A percentile compares a stretch with the other conserved stretches of the same genome.
These are phyloP conservation scores for California macrophylla DNA, from an alignment of 441 rosid genomes.

Conservation along the genomic window DNA sequence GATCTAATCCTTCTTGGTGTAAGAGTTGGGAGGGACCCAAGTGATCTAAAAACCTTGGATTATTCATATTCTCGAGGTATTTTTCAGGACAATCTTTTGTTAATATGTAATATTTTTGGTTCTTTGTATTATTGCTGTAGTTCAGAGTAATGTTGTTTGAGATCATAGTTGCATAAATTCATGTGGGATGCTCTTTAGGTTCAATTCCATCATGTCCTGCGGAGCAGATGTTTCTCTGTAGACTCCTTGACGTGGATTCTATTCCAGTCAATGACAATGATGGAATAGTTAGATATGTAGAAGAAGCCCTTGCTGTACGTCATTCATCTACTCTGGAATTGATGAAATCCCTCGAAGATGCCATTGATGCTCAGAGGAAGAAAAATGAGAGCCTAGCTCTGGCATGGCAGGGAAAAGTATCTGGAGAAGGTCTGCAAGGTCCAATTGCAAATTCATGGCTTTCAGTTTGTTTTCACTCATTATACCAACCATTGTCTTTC, in stretches of 20 bases:
- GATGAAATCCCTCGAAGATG: slow-evolving; percentile 62
- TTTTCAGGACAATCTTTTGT: background rate
- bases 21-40: slow-evolving; percentile 53
- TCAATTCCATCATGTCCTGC: slow-evolving; percentile 61
- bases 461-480: slow-evolving; percentile 16
- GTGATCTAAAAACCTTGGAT: slow-evolving; percentile 38
- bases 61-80: slow-evolving; percentile 45
- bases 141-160: background rate
- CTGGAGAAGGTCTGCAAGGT: slow-evolving; percentile 62
- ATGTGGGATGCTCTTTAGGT: slow-evolving; percentile 37
- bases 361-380: slow-evolving; percentile 49
- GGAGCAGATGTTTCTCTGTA: slow-evolving; percentile 76
- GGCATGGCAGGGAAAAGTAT: slow-evolving; percentile 33
- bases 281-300: slow-evolving; percentile 41
- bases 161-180: slow-evolving; percentile 3
- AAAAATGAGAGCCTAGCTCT: slow-evolving; percentile 47
- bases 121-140: slow-evolving; percentile 3
- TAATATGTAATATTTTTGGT: background rate
- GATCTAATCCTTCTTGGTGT: slow-evolving; percentile 68
- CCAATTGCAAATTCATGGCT: slow-evolving; percentile 18
- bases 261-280: slow-evolving; percentile 32
- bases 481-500: slow-evolving; percentile 18
- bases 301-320: slow-evolving; percentile 57
- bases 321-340: slow-evolving; percentile 48
- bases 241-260: slow-evolving; percentile 54